phyloP scores from a whole-genome alignment of 2,329 filamentous ascomycete species.

The Reticulascus tulasneorum region DNA sequence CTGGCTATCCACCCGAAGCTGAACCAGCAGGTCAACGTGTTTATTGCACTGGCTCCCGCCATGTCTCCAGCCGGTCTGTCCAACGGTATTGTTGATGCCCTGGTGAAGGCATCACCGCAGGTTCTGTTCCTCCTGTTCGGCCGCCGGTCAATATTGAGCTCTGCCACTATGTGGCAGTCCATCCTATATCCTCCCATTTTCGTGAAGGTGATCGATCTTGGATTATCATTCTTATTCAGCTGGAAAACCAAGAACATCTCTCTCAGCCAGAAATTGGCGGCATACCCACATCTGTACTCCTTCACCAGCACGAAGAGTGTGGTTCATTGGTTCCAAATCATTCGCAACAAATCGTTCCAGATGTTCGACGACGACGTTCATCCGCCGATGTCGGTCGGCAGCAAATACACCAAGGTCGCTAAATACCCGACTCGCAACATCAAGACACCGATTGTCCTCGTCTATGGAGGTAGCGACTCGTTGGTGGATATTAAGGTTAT shows the following conservation, averaged over 20 bases:
- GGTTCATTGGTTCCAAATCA: slow-evolving; percentile 99
- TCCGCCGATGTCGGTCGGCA: slow-evolving; percentile 66
- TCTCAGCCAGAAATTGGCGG: slow-evolving; percentile 83
- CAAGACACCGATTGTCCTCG: slow-evolving; percentile 86
- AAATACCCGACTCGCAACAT: slow-evolving; percentile 97
- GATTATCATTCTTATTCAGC: slow-evolving; percentile 78
- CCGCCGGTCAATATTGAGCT: slow-evolving; percentile 83
- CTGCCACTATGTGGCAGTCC: slow-evolving; percentile 95
- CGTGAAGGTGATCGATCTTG: slow-evolving; percentile 78
- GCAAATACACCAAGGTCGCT: slow-evolving; percentile 92
- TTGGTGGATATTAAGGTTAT: slow-evolving; percentile 91
- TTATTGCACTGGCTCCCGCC: slow-evolving; percentile 90
- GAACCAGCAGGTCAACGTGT: slow-evolving; percentile 91
- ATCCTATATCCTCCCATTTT: slow-evolving; percentile 94
- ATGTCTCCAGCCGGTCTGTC: slow-evolving; percentile 92
- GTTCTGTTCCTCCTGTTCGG: slow-evolving; percentile 92
- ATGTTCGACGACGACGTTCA: slow-evolving; percentile 97
- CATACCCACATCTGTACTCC: slow-evolving; percentile 93
- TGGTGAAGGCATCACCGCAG: slow-evolving; percentile 90
- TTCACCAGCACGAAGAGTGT: slow-evolving; percentile 96
- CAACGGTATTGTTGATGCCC: slow-evolving; percentile 85
- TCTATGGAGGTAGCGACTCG: slow-evolving; percentile 92
- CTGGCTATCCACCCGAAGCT: slow-evolving; percentile 87
- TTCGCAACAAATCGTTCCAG: slow-evolving; percentile 91
- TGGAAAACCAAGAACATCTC: slow-evolving; percentile 86